Evolutionary conservation across 805 yeast genomes (phyloP).

Genomic region (Metschnikowia hibisci): DNA sequence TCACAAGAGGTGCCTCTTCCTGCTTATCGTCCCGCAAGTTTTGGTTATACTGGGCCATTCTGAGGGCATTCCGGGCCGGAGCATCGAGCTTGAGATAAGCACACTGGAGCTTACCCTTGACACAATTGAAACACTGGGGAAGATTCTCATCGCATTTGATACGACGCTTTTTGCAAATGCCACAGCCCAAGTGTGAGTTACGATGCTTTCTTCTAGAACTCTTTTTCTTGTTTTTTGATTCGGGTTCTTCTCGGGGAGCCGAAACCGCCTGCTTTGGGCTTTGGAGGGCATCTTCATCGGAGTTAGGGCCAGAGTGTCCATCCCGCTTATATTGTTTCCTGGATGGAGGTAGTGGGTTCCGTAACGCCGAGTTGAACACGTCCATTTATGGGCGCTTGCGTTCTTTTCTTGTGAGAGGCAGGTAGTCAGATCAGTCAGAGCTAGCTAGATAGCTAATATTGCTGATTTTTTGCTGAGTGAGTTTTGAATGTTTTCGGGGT

Average conservation of each 20-base stretch:
- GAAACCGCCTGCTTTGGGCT: slow-evolving; percentile 1
- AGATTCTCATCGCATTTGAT: slow-evolving; percentile 63
- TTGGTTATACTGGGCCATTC: slow-evolving; percentile 48
- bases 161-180: slow-evolving; percentile 58
- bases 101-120: slow-evolving; percentile 45
- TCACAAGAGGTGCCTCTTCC: slow-evolving; percentile 5
- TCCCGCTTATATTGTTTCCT: slow-evolving; percentile 19
- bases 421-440: too few relatives aligned
- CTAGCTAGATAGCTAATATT: background rate
- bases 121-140: slow-evolving; percentile 58
- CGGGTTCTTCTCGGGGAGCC: slow-evolving; percentile 15
- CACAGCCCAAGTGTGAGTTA: slow-evolving; percentile 74
- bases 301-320: slow-evolving; percentile 3
- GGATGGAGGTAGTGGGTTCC: slow-evolving; percentile 37
- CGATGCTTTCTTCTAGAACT: slow-evolving; percentile 56
- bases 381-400: slow-evolving; percentile 16
- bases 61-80: slow-evolving; percentile 45
- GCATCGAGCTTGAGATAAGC: slow-evolving; percentile 48
- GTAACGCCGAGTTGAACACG: slow-evolving; percentile 27
- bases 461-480: too few relatives aligned
- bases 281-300: slow-evolving; percentile 6
- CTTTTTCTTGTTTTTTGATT: slow-evolving; percentile 27
- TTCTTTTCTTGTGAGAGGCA: background rate
- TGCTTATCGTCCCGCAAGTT: slow-evolving; percentile 23
- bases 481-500: too few relatives aligned